Conservation (phyloP, 148 eudicot species). For the Beta vulgaris region DNA sequence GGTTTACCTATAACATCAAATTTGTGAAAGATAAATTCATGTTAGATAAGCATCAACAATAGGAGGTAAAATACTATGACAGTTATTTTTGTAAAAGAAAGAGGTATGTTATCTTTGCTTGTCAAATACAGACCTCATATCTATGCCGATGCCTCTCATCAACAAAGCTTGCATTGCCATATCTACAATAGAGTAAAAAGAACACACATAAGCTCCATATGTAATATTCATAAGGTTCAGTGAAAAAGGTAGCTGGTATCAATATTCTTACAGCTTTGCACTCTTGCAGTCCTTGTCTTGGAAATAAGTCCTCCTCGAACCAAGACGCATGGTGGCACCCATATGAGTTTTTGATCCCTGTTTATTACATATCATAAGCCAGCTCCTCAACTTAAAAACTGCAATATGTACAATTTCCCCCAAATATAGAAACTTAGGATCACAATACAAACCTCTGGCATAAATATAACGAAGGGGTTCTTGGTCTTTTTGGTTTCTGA, state of each 20-base stretch:
- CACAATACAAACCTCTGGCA: constrained; percentile 75
- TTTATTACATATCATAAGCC: constrained; percentile 10
- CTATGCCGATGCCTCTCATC: constrained; percentile 99
- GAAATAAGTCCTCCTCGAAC: constrained; percentile 91
- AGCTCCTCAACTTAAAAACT: neutral
- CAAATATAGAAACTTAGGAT: neutral
- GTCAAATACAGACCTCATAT: constrained; percentile 68
- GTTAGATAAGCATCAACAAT: neutral
- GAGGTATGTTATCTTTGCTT: neutral
- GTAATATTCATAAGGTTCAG: neutral
- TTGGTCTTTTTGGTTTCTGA: constrained; percentile 49
- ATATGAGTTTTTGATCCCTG: constrained; percentile 97
- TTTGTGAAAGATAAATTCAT: too few relatives aligned
- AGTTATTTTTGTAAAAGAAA: neutral
- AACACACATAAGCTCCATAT: neutral
- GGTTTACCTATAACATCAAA: constrained; percentile 64
- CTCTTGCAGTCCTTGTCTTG: constrained; percentile 61
- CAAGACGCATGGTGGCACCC: constrained; percentile 99
- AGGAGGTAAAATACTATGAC: neutral
- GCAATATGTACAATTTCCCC: neutral
- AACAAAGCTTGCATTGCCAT: constrained; percentile 65
- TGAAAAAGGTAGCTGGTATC: neutral
- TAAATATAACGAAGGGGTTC: constrained; percentile 77
- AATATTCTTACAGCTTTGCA: constrained; percentile 66
- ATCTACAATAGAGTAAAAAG: constrained; percentile 36